Evolutionary conservation across 768 basidiomycete genomes (phyloP), one percentile per base, ranked within the genome.

Genomic region (Rhodotorula kratochvilovae): DNA sequence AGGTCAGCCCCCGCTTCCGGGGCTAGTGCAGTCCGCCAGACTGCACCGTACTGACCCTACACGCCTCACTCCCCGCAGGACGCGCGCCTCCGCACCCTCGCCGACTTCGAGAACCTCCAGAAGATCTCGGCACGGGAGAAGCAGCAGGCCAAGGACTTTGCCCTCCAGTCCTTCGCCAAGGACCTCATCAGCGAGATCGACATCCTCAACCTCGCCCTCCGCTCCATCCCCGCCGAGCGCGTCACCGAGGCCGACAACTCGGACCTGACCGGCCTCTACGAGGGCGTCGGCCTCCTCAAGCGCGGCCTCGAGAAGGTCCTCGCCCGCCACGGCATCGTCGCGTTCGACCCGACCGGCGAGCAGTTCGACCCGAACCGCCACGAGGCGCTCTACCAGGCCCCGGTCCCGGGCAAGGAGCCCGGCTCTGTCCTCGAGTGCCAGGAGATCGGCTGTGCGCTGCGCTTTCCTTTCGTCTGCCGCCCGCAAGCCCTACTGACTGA

Each of bases 51-150:
- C 54, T 51, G 50, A 25, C 59, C 42, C 39, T 6, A 39, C 39
- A 7, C 33, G 15, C 27, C n/a, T 23, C 58, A 5, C 53, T 35
- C 54, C 63, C 16, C 50, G 29, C 80, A 96, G 95, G 85, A 88
- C 79, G 90, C 92, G 73, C 84, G 96, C 76, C 88, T 90, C 58
- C 96, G 97, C 80, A 84, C 91, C 68, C 89, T 93, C 79, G 96
- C 96, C 77, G 96, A 99, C 82, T 93, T 92, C 81, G 83, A 95
- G 55, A 99, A 98, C 81, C 85, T 96, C 55, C 92, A 94, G 79
- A 90, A 93, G 66, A 92, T 93, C 77, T 86, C 92, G 64, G 88
- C 88, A 39, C 86, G 90, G 70, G 96, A 98, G 82, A 92, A 90
- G 83, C 88, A 90, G 79, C 91, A 93, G 80, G 90, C 92, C 43